These are phyloP conservation scores for Xylaria sp. DNA, from an alignment of 2,329 filamentous ascomycete genomes.

Conservation along the genomic window DNA sequence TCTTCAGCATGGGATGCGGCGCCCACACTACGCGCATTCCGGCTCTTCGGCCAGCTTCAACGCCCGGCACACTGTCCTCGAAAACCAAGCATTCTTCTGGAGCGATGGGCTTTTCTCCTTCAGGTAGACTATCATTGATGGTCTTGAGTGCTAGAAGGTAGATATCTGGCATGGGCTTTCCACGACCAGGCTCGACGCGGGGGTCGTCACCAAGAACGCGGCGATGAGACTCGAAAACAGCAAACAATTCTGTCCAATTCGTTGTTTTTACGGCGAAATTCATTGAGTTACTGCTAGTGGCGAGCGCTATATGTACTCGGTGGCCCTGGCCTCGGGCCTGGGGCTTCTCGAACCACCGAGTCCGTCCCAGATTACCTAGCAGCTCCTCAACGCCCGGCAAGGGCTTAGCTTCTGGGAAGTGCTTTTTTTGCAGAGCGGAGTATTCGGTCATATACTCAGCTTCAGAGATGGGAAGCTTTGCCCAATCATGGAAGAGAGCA, in stretches of 20 bases:
- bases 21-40: constrained; percentile 97
- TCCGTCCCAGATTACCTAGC: constrained; percentile 68
- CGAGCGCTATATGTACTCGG: constrained; percentile 82
- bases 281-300: constrained; percentile 77
- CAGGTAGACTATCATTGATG: constrained; percentile 78
- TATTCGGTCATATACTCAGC: constrained; percentile 74
- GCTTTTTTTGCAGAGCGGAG: constrained; percentile 71
- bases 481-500: constrained; percentile 78
- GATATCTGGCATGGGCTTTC: constrained; percentile 95
- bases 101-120: constrained; percentile 71
- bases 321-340: constrained; percentile 51
- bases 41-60: constrained; percentile 88
- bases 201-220: constrained; percentile 87
- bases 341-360: constrained; percentile 60
- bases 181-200: constrained; percentile 80
- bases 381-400: constrained; percentile 82
- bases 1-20: constrained; percentile 81
- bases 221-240: constrained; percentile 74
- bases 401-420: constrained; percentile 80
- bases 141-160: constrained; percentile 87
- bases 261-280: constrained; percentile 84
- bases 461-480: constrained; percentile 79
- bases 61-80: constrained; percentile 92
- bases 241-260: constrained; percentile 68
- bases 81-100: constrained; percentile 96